Evolutionary conservation across 2,329 filamentous ascomycete species (phyloP).

Genomic region (Penicillium sp.): DNA sequence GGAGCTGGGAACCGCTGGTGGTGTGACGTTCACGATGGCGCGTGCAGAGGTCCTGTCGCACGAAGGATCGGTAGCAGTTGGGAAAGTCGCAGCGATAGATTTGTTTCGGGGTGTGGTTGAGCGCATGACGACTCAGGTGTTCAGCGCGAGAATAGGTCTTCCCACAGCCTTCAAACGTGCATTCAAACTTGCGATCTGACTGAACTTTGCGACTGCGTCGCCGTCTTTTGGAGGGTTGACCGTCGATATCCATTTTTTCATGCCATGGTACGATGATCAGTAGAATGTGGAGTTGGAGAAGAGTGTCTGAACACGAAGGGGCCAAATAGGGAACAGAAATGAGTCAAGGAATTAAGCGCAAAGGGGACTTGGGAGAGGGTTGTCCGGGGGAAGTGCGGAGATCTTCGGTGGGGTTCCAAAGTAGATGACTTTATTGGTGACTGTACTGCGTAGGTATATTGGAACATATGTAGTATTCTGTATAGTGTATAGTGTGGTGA

Average conservation of each 20-base stretch:
- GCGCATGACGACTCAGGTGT: constrained; percentile 86
- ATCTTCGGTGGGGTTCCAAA: constrained; percentile 6
- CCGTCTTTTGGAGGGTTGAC: constrained; percentile 39
- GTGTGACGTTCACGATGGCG: constrained; percentile 78
- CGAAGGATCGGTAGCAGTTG: constrained; percentile 85
- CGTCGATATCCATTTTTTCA: constrained; percentile 13
- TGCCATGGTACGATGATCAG: constrained; percentile 4
- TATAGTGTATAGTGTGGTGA: not conserved
- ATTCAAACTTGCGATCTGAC: constrained; percentile 64
- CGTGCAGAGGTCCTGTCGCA: constrained; percentile 87
- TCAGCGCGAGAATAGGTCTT: constrained; percentile 97
- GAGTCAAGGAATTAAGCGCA: not conserved
- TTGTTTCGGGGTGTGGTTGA: constrained; percentile 80
- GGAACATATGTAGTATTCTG: no score
- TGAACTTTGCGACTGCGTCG: constrained; percentile 46
- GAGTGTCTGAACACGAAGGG: not conserved
- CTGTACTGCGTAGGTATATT: not conserved
- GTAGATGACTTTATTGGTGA: constrained; percentile 1
- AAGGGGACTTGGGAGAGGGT: not conserved
- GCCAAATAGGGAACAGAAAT: not conserved
- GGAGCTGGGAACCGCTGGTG: constrained; percentile 55
- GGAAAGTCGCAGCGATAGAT: constrained; percentile 93
- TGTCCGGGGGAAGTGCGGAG: constrained; percentile 12
- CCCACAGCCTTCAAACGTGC: constrained; percentile 79
- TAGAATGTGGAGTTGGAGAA: not conserved